Conservation (phyloP, 164 flowering plant genomes). For the Stephania cephalantha region DNA sequence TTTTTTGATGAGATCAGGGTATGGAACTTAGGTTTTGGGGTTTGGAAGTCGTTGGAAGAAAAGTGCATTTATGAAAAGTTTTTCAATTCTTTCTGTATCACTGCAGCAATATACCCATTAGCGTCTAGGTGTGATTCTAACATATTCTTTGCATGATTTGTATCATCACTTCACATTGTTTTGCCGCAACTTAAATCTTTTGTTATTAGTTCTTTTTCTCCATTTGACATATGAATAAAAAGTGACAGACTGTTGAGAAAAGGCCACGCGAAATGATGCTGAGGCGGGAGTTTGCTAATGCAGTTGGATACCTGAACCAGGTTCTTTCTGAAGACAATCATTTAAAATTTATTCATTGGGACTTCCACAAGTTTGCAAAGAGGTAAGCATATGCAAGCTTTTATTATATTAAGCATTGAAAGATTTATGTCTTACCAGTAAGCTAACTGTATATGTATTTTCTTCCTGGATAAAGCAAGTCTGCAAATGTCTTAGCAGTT, state of each 20-base stretch:
- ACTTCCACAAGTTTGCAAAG: conserved; percentile 95
- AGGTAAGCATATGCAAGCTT: conserved; percentile 36
- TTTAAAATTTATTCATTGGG: conserved; percentile 93
- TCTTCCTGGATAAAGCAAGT: conserved; percentile 51
- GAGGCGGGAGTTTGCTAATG: conserved; percentile 90
- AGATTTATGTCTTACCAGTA: conserved; percentile 1
- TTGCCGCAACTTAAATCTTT: neutral
- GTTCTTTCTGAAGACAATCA: conserved; percentile 74
- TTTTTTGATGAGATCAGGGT: no score
- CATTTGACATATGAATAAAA: neutral
- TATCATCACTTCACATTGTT: neutral
- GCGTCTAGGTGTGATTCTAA: neutral
- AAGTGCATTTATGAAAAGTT: no score
- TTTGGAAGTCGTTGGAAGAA: no score
- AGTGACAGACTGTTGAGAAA: conserved; percentile 87
- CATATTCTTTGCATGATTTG: neutral
- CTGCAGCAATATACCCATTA: no score
- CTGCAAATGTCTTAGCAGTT: conserved; percentile 96
- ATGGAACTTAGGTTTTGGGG: no score
- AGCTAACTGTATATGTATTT: conserved; percentile 23
- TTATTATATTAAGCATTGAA: neutral
- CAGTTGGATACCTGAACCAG: conserved; percentile 90
- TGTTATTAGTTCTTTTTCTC: neutral
- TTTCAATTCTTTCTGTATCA: no score
- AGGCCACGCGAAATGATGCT: conserved; percentile 99